Percentiles rank a stretch among this genome's conserved stretches.
These are phyloP conservation scores for Zymoseptoria tritici DNA, from an alignment of 2,329 filamentous ascomycete species.

Conservation along the genomic window DNA sequence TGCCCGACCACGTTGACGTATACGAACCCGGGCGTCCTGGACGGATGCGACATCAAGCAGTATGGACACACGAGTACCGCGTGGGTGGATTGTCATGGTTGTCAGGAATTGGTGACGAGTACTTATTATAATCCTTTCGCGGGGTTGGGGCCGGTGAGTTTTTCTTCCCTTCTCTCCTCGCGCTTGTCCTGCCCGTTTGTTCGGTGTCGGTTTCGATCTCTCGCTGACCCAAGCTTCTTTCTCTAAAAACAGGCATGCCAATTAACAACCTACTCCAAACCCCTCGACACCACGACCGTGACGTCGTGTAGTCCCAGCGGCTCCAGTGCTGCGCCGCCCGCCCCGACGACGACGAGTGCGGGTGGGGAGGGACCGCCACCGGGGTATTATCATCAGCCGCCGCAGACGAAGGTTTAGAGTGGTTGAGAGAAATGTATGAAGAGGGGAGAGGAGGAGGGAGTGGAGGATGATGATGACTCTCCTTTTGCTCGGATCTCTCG, in stretches of 20 bases:
- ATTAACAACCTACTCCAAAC: background rate
- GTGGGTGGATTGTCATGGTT: background rate
- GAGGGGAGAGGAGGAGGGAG: no score
- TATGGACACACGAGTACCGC: background rate
- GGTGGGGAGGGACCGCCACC: background rate
- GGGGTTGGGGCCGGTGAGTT: background rate
- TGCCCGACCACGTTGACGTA: slow-evolving; percentile 10
- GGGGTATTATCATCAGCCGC: background rate
- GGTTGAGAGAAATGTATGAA: background rate
- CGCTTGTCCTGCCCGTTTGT: no score
- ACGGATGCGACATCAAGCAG: background rate
- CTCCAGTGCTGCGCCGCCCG: no score
- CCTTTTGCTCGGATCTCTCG: no score
- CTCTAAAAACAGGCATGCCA: background rate
- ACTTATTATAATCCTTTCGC: background rate
- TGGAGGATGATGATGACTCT: no score
- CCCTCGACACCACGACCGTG: background rate
- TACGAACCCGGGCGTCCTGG: background rate
- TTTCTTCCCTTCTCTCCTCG: background rate
- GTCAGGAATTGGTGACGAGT: background rate
- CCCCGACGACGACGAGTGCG: background rate
- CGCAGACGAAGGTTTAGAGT: background rate
- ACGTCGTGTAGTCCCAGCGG: background rate
- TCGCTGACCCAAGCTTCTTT: background rate
- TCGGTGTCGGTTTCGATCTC: no score